Conservation (phyloP, 2,329 filamentous ascomycete species). For the Alternaria sp. region DNA sequence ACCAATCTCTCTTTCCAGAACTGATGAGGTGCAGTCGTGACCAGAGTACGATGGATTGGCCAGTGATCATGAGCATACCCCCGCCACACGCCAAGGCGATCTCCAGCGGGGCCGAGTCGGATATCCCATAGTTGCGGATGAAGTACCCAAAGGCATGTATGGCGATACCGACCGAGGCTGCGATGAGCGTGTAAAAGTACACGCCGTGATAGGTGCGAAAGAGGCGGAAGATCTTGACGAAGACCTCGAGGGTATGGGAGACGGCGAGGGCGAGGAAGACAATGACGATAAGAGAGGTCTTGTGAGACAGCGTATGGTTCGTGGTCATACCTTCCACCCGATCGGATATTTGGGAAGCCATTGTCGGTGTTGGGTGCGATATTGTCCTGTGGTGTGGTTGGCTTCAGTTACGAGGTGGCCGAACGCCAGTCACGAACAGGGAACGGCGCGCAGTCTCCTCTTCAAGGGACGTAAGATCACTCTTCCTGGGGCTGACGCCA, state of each 20-base stretch:
- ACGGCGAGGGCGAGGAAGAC: conserved; percentile 23
- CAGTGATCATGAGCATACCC: conserved; percentile 65
- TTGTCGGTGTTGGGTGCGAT: not conserved
- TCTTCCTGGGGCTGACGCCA: not conserved
- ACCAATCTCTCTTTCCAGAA: conserved; percentile 20
- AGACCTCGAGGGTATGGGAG: conserved; percentile 27
- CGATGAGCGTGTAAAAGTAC: conserved; percentile 22
- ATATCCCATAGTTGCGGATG: conserved; percentile 15
- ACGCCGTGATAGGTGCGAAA: conserved; percentile 19
- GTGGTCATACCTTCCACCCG: conserved; percentile 12
- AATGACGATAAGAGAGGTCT: conserved; percentile 11
- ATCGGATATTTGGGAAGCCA: not conserved
- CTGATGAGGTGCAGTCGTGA: conserved; percentile 51
- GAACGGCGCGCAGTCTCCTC: not conserved
- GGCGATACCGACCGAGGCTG: conserved; percentile 18
- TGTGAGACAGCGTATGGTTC: conserved; percentile 6
- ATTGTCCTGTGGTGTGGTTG: not conserved
- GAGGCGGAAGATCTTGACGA: conserved; percentile 16
- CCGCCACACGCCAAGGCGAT: conserved; percentile 55
- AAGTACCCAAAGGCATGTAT: conserved; percentile 19
- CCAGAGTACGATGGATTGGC: conserved; percentile 66
- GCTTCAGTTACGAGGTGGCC: not conserved
- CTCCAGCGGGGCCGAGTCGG: conserved; percentile 39
- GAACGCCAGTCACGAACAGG: not conserved
- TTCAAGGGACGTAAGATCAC: not conserved